Conservation (phyloP, 257 asterid species). For the Handroanthus guayacan region DNA sequence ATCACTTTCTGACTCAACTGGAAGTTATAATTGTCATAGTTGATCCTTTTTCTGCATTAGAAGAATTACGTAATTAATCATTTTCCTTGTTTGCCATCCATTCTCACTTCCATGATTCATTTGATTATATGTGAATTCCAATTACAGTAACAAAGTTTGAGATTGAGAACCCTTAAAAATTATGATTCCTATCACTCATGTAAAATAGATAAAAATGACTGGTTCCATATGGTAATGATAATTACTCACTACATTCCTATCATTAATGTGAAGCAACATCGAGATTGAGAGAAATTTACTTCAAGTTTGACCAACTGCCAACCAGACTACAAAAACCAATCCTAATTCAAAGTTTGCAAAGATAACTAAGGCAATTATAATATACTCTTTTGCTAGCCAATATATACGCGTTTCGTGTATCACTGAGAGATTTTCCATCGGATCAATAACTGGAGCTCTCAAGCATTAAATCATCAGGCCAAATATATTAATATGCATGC, state of each 20-base stretch:
- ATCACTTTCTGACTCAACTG: no score
- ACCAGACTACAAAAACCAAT: not conserved
- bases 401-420: not conserved
- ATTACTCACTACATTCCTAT: no score
- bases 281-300: not conserved
- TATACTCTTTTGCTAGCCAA: not conserved
- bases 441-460: not conserved
- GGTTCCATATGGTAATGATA: no score
- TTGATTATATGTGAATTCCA: not conserved
- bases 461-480: not conserved
- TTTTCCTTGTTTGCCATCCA: not conserved
- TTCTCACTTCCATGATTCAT: not conserved
- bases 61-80: no score
- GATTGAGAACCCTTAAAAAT: not conserved
- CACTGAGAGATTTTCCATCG: not conserved
- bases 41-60: no score
- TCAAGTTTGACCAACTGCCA: not conserved
- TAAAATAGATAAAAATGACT: no score
- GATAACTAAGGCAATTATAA: conserved; percentile 14
- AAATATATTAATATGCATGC: not conserved
- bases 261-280: no score
- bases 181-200: not conserved
- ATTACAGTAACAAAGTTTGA: not conserved
- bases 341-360: conserved; percentile 1
- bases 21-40: no score